These are phyloP conservation scores for Zygotorulaspora mrakii DNA, from an alignment of 1,139 yeast genomes.

Conservation along the genomic window DNA sequence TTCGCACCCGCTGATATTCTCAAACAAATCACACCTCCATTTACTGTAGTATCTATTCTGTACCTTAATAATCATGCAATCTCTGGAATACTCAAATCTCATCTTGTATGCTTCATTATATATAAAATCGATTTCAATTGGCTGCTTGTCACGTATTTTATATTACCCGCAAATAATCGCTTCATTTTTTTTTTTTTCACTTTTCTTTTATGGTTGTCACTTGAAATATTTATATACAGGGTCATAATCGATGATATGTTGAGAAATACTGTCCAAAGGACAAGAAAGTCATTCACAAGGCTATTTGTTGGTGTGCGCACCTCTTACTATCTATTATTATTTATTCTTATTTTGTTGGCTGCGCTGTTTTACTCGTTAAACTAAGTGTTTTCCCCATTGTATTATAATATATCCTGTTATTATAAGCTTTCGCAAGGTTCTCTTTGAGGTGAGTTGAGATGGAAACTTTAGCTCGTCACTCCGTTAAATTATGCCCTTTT, in stretches of 20 bases:
- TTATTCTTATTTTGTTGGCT: constrained; percentile 1
- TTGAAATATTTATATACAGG: background rate
- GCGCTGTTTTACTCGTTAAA: constrained; percentile 1
- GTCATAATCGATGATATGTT: background rate
- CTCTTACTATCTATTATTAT: constrained; percentile 1
- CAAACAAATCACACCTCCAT: too few relatives aligned
- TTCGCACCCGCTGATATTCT: too few relatives aligned
- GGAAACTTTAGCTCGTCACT: constrained; percentile 79
- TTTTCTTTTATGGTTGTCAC: background rate
- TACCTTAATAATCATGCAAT: too few relatives aligned
- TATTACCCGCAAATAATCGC: constrained; percentile 1
- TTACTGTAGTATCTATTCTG: too few relatives aligned
- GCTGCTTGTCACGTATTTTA: constrained; percentile 1
- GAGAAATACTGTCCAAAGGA: background rate
- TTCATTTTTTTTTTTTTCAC: constrained; percentile 5
- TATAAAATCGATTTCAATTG: background rate
- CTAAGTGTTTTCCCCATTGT: background rate
- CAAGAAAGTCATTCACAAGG: background rate
- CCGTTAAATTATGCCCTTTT: constrained; percentile 82
- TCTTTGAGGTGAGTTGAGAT: constrained; percentile 38
- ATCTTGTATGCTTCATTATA: background rate
- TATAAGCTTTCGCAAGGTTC: background rate
- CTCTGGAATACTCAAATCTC: too few relatives aligned
- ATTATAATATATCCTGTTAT: constrained; percentile 3
- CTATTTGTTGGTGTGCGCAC: constrained; percentile 1